These are phyloP conservation scores for Ceratocystis cacaofunesta DNA, from an alignment of 2,329 filamentous ascomycete genomes.

Conservation along the genomic window DNA sequence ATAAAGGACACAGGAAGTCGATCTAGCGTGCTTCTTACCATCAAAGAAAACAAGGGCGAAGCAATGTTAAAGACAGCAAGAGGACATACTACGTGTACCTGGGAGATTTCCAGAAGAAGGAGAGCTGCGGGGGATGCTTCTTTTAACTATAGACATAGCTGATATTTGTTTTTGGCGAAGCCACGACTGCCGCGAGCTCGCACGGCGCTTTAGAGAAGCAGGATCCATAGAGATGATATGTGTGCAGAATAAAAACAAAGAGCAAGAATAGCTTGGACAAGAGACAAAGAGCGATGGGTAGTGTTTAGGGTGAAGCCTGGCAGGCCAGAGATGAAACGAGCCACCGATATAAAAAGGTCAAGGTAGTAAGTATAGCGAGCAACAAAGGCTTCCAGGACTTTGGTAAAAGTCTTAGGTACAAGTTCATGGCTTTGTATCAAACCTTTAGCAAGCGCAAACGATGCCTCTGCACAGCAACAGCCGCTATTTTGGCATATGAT, in stretches of 20 bases:
- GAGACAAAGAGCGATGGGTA: background rate
- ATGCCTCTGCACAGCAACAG: background rate
- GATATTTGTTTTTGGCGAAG: background rate
- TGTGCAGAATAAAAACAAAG: background rate
- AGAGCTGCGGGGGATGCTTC: background rate
- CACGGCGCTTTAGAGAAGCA: background rate
- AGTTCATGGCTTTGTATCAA: background rate
- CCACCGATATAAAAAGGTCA: background rate
- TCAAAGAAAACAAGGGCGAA: no score
- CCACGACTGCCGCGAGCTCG: background rate
- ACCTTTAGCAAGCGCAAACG: background rate
- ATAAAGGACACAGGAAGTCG: no score
- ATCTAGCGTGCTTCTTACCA: no score
- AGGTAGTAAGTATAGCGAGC: background rate
- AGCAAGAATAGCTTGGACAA: background rate
- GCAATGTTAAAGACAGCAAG: background rate
- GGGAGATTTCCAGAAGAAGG: background rate
- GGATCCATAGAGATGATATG: background rate
- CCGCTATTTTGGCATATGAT: background rate
- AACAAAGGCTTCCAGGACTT: background rate
- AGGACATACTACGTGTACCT: background rate
- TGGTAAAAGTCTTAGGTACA: background rate
- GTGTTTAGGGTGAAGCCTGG: background rate
- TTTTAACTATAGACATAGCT: background rate
- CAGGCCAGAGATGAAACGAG: background rate